Percentiles rank a stretch among this genome's conserved stretches.
Conservation (phyloP, 1,139 yeast genomes). For the Magnusiomyces clavatus region DNA sequence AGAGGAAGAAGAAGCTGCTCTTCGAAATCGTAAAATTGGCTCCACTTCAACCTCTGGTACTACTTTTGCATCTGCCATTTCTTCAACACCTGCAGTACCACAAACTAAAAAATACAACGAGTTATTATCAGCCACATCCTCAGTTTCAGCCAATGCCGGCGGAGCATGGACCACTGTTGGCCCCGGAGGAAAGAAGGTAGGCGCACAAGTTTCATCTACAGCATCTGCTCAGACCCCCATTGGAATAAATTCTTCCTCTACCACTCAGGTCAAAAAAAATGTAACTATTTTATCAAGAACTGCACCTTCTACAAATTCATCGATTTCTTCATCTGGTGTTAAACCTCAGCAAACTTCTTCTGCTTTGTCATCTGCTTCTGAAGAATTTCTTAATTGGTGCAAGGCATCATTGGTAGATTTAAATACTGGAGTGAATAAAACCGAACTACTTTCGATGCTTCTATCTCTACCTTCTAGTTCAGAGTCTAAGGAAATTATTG, state of each 20-base stretch:
- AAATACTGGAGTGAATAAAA: constrained; percentile 54
- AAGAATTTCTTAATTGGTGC: constrained; percentile 83
- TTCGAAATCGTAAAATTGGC: constrained; percentile 24
- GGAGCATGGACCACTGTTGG: constrained; percentile 36
- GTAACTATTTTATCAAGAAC: constrained; percentile 22
- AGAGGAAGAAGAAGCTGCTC: constrained; percentile 38
- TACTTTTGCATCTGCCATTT: neutral
- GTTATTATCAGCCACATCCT: constrained; percentile 17
- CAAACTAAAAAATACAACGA: constrained; percentile 15
- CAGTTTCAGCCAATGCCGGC: constrained; percentile 18
- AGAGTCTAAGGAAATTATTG: constrained; percentile 77
- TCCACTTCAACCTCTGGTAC: constrained; percentile 9
- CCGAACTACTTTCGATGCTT: constrained; percentile 70
- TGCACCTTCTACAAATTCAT: constrained; percentile 24
- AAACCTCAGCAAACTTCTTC: constrained; percentile 28
- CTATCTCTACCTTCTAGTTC: constrained; percentile 65
- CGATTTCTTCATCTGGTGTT: constrained; percentile 35
- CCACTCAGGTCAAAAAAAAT: constrained; percentile 15
- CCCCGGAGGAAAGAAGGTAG: constrained; percentile 27
- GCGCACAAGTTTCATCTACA: constrained; percentile 18
- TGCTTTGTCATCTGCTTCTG: constrained; percentile 20
- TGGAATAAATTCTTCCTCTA: no score
- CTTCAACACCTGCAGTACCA: constrained; percentile 2
- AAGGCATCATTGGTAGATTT: constrained; percentile 60
- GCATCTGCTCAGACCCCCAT: constrained; percentile 3